A percentile compares a stretch with the other conserved stretches of the same genome.
Evolutionary conservation across 441 rosid species (phyloP).

Genomic region (Pelargonium cotyledonis): DNA sequence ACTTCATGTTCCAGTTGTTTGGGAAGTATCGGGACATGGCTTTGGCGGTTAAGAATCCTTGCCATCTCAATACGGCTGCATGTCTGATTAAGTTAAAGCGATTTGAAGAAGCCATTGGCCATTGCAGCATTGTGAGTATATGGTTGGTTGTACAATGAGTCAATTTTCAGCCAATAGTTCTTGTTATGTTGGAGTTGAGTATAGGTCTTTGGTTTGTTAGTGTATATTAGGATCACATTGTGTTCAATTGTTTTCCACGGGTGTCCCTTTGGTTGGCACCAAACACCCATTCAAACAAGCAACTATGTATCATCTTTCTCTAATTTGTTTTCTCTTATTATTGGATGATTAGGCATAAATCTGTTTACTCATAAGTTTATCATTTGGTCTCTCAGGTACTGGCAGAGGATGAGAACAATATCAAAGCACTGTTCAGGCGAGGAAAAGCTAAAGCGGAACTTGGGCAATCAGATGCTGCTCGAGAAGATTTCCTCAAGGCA

Average conservation of each 20-base stretch:
- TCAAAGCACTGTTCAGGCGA: slow-evolving; percentile 79
- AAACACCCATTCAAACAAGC: not conserved
- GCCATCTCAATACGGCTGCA: slow-evolving; percentile 87
- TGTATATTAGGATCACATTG: not conserved
- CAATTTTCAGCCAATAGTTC: not conserved
- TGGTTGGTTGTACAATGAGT: not conserved
- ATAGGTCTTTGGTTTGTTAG: not conserved
- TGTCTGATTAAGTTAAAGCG: slow-evolving; percentile 81
- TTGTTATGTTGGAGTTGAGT: not conserved
- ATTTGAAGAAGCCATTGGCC: slow-evolving; percentile 76
- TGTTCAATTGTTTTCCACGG: not conserved
- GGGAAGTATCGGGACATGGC: slow-evolving; percentile 97
- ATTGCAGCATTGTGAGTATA: slow-evolving; percentile 66
- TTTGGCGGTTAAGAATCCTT: slow-evolving; percentile 91
- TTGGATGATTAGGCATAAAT: not conserved
- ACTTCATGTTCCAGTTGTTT: slow-evolving; percentile 92
- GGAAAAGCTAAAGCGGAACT: slow-evolving; percentile 89
- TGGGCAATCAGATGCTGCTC: slow-evolving; percentile 83
- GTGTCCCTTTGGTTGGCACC: not conserved
- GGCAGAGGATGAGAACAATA: slow-evolving; percentile 80
- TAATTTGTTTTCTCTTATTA: not conserved
- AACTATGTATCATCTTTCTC: not conserved
- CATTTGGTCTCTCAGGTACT: slow-evolving; percentile 46
- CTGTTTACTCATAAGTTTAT: not conserved
- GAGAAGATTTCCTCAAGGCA: slow-evolving; percentile 76